A percentile compares a stretch with the other conserved stretches of the same genome.
Evolutionary conservation across 257 asterid genomes (phyloP).

Genomic region (Salvia miltiorrhiza): DNA sequence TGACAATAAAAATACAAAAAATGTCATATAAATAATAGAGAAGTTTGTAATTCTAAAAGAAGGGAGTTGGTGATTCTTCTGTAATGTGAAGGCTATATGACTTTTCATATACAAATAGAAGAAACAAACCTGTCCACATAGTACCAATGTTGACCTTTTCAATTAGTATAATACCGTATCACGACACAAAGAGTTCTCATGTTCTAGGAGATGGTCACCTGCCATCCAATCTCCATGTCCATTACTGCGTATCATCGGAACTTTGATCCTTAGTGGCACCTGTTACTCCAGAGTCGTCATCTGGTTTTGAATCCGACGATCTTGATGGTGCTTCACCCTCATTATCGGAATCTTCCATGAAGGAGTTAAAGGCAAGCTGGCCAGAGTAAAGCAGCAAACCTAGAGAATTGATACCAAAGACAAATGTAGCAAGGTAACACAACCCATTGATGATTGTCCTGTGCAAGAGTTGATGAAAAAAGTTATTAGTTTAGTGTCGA

Average conservation of each 20-base stretch:
- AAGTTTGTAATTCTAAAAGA: neutral
- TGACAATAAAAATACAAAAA: no score
- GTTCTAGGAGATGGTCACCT: conserved; percentile 11
- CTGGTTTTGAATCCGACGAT: conserved; percentile 31
- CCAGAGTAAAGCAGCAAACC: conserved; percentile 80
- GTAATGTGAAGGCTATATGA: neutral
- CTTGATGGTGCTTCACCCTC: conserved; percentile 30
- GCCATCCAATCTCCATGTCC: conserved; percentile 6
- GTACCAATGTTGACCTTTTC: neutral
- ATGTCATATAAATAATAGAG: neutral
- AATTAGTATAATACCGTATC: neutral
- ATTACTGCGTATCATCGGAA: conserved; percentile 29
- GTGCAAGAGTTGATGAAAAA: conserved; percentile 21
- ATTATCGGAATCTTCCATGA: conserved; percentile 45
- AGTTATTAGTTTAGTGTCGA: neutral
- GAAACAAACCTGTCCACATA: neutral
- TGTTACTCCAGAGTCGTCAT: conserved; percentile 29
- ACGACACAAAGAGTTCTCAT: neutral
- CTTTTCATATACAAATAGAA: neutral
- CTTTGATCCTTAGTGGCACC: conserved; percentile 38
- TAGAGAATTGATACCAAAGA: conserved; percentile 70
- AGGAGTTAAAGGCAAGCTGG: conserved; percentile 71
- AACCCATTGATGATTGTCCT: conserved; percentile 88
- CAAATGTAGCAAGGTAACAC: conserved; percentile 91
- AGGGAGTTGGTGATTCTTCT: neutral